Base-by-base conservation (phyloP, 495 filamentous ascomycete species). In the Ramalina intermedia region DNA sequence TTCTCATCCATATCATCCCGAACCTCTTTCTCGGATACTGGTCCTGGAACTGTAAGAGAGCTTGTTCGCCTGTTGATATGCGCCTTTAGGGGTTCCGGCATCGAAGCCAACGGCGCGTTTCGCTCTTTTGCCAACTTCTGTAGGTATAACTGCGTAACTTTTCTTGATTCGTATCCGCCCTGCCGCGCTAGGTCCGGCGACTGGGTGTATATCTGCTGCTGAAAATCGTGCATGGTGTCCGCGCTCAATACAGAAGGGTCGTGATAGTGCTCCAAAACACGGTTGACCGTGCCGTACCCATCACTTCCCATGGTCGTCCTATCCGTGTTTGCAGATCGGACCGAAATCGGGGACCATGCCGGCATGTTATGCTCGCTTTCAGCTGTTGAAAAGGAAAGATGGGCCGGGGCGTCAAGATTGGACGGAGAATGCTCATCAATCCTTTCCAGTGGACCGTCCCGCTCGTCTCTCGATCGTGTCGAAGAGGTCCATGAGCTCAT, bases 401-500 rank as follows among this genome's bases (percentile, higher is more conserved):
- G 48, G 36, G 44, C 24, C 5, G 37, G 17, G 18, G 44, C 50
- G 21, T 48, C 38, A 41, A 45, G 5, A 21, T 33, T 29, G 8
- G 50, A 18, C 4, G 59, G 51, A 27, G 49, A 48, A 14, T 52
- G 42, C 37, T 61, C 59, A 33, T 59, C 59, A 26, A 59, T 59
- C 12, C 54, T 49, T 38, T 57, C 59, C 49, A 59, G 49, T 4
- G 41, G 51, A 35, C 40, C 39, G 11, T 59, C 52, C 47, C 63
- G 63, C 8, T 63, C 68, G 27, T 74, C 63, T 37, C 46, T 53
- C 17, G 54, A 48, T 17, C 59, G 64, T 40, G 64, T 50, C 18
- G 70, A 75, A 12, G 69, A 73, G 1, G 71, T 70, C 71, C 73
- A 76, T 20, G 73, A 75, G 40, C 69, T 67, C 56, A 69, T 67